Conservation (phyloP, 2,329 filamentous ascomycete genomes). For the Trichoderma sp. region DNA sequence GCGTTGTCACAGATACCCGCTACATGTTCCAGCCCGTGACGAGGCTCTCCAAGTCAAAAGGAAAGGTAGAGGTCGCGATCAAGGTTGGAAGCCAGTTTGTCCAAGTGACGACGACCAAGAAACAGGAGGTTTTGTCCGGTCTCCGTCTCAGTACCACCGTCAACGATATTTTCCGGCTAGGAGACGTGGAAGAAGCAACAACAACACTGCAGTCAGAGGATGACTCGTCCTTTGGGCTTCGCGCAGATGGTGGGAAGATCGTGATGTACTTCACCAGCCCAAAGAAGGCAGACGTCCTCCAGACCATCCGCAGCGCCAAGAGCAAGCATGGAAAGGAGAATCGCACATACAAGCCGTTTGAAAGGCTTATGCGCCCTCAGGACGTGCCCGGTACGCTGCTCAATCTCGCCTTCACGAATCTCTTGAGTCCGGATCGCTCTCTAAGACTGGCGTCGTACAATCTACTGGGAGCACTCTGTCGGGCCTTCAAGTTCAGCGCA, state of each 20-base stretch:
- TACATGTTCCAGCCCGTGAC: constrained; percentile 68
- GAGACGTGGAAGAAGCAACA: constrained; percentile 68
- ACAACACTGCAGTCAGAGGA: constrained; percentile 67
- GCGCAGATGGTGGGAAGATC: constrained; percentile 69
- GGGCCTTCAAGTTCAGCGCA: constrained; percentile 67
- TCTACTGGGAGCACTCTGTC: constrained; percentile 65
- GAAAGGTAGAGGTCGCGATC: constrained; percentile 69
- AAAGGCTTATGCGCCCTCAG: constrained; percentile 67
- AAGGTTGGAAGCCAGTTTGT: constrained; percentile 71
- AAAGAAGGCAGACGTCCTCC: constrained; percentile 64
- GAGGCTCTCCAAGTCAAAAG: constrained; percentile 67
- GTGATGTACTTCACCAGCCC: constrained; percentile 73
- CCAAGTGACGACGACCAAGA: constrained; percentile 68
- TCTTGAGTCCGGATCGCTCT: constrained; percentile 62
- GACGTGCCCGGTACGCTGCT: constrained; percentile 70
- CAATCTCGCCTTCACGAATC: constrained; percentile 67
- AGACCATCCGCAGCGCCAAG: constrained; percentile 65
- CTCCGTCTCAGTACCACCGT: constrained; percentile 64
- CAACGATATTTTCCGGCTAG: constrained; percentile 70
- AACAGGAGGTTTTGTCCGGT: constrained; percentile 67
- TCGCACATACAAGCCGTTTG: constrained; percentile 61
- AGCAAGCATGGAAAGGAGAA: constrained; percentile 66
- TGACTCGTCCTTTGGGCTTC: constrained; percentile 66
- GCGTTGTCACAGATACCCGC: constrained; percentile 66
- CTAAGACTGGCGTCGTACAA: constrained; percentile 69